A percentile compares a stretch with the other conserved stretches of the same genome.
Evolutionary conservation across 1,139 yeast genomes (phyloP).

Genomic region (Kazachstania sp.): DNA sequence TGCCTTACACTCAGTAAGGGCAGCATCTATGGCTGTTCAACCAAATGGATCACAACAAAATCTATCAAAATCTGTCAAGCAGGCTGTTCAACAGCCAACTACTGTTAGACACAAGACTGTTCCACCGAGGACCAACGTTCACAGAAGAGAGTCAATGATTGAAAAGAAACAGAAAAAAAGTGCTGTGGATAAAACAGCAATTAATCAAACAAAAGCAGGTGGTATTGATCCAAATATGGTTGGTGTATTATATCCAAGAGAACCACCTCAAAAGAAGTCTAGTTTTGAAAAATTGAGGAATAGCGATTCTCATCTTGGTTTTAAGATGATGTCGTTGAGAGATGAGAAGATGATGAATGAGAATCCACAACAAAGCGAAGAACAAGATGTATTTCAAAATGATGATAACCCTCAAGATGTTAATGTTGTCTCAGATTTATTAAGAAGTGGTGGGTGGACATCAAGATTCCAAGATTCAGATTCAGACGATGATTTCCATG

Average conservation of each 20-base stretch:
- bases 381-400: constrained; percentile 3
- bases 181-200: background rate
- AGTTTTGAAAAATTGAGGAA: constrained; percentile 45
- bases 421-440: background rate
- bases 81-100: background rate
- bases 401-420: background rate
- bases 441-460: constrained; percentile 15
- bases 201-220: background rate
- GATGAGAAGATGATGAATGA: constrained; percentile 14
- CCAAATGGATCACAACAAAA: background rate
- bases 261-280: constrained; percentile 41
- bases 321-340: constrained; percentile 34
- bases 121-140: background rate
- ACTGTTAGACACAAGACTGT: background rate
- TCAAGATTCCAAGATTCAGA: constrained; percentile 56
- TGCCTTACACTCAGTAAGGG: background rate
- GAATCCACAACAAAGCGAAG: constrained; percentile 1
- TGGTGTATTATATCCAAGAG: constrained; percentile 25
- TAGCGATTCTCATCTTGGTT: constrained; percentile 29
- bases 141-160: background rate
- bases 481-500: constrained; percentile 38
- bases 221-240: constrained; percentile 3
- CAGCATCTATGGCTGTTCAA: background rate
- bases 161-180: background rate
- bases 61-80: background rate